Percentiles rank a stretch among this genome's conserved stretches.
These are phyloP conservation scores for Lolium multiflorum DNA, from an alignment of 176 grass and related monocot genomes.

Conservation along the genomic window DNA sequence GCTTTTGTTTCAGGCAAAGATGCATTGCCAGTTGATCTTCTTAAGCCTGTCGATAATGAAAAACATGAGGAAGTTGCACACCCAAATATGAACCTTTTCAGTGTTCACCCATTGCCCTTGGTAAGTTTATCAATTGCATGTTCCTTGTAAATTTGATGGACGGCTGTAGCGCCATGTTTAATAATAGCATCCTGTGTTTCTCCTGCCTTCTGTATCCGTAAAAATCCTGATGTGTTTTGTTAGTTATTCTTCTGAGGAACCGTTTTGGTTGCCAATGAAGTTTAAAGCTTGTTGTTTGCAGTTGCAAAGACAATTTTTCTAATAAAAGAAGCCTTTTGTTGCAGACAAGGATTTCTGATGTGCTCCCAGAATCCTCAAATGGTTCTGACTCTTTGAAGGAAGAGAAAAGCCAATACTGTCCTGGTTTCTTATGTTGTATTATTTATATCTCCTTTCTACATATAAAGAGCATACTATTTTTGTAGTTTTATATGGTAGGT, in stretches of 20 bases:
- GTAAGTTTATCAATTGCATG: conserved; percentile 42
- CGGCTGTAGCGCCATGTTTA: background rate
- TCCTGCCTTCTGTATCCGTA: background rate
- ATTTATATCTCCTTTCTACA: background rate
- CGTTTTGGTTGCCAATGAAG: background rate
- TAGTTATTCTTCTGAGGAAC: conserved; percentile 21
- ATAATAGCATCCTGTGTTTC: background rate
- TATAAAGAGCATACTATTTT: background rate
- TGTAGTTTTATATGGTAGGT: background rate
- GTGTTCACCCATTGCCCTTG: conserved; percentile 66
- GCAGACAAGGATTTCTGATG: conserved; percentile 56
- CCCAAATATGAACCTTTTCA: conserved; percentile 66
- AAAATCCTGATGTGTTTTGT: conserved; percentile 15
- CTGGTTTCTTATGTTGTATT: conserved; percentile 56
- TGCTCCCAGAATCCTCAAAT: conserved; percentile 60
- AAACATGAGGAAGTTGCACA: conserved; percentile 57
- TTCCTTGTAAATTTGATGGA: background rate
- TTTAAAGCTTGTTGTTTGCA: conserved; percentile 12
- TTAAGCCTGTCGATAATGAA: conserved; percentile 59
- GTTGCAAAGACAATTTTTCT: conserved; percentile 7
- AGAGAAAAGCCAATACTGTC: conserved; percentile 74
- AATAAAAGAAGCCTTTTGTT: conserved; percentile 15
- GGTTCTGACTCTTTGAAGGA: conserved; percentile 60
- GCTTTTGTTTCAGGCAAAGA: conserved; percentile 74
- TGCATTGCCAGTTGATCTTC: conserved; percentile 76